Evolutionary conservation across 208 protist genomes (phyloP), one percentile per base, ranked within the genome.

Genomic region (Sergeia podlipaevii): DNA sequence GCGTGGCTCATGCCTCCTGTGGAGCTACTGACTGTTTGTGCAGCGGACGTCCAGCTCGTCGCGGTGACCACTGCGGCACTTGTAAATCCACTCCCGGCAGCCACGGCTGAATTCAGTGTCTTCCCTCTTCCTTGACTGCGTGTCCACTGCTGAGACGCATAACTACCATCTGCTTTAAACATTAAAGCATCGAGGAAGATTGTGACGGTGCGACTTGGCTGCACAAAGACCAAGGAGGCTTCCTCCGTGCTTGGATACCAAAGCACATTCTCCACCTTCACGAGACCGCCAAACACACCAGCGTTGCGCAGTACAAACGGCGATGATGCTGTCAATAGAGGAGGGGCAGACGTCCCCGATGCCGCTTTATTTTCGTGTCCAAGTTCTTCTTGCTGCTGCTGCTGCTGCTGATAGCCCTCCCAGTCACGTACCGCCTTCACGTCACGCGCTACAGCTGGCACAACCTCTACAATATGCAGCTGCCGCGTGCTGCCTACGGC

Each of bases 241-340:
- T 94, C 87, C 29, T 61, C 51, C 2, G 45, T 46, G 34, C 71
- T 82, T 0, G 87, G 87, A 48, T 90, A 91, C 81, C 87, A 94
- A 21, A 63, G 63, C 28, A 91, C 68, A 17, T 55, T 50, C 33
- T 89, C 84, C 29, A 91, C 81, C 57, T 87, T 91, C 41, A 75
- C 70, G 10, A 91, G 50, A 21, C 69, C 74, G 17, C 76, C 69
- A 57, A 86, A 84, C 36, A 57, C 69, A 4, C 81, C 79, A 43
- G 68, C 74, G 38, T 70, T 66, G 21, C 75, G 80, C 36, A 92
- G 33, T 8, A 64, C 59, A 32, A 87, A 82, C 13, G 59, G 64
- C n/a, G 11, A 55, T 44, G 0, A 15, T 39, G 1, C 42, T 43
- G 15, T 28, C 52, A 18, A 42, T 17, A 17, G 41, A 46, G 23